A percentile compares a stretch with the other conserved stretches of the same genome.
These are phyloP conservation scores for Plectosphaerella plurivora DNA, from an alignment of 2,329 filamentous ascomycete species.

Conservation along the genomic window DNA sequence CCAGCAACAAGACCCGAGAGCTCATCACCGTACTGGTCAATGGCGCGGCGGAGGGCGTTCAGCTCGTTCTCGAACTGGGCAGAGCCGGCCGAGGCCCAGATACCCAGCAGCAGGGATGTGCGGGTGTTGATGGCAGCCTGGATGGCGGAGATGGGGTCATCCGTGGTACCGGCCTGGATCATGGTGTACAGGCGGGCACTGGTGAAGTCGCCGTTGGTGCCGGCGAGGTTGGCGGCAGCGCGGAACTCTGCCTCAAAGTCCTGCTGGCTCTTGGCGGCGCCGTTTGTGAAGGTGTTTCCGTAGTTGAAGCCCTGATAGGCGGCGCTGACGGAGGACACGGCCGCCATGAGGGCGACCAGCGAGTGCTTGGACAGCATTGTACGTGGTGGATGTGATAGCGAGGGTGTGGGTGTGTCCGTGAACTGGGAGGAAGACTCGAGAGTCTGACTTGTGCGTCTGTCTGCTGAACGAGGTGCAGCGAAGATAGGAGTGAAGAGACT, in stretches of 20 bases:
- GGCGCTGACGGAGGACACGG: conserved; percentile 28
- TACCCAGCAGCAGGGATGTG: conserved; percentile 73
- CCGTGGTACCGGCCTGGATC: conserved; percentile 64
- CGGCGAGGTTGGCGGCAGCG: conserved; percentile 57
- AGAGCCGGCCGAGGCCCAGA: conserved; percentile 73
- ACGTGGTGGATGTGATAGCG: not conserved
- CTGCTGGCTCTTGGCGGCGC: conserved; percentile 52
- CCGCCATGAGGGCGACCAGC: conserved; percentile 23
- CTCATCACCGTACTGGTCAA: conserved; percentile 60
- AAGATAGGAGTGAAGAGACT: not conserved
- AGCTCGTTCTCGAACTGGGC: conserved; percentile 68
- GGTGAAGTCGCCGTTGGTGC: conserved; percentile 59
- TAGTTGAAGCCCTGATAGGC: conserved; percentile 69
- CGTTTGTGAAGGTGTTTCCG: conserved; percentile 56
- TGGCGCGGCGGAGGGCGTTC: conserved; percentile 64
- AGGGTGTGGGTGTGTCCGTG: too few relatives aligned
- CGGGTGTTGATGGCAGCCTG: conserved; percentile 78
- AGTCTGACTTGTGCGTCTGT: too few relatives aligned
- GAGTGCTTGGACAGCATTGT: not conserved
- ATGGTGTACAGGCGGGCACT: conserved; percentile 73
- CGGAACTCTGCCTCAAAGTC: conserved; percentile 71
- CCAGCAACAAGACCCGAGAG: conserved; percentile 68
- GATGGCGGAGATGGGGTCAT: conserved; percentile 66
- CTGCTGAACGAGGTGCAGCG: not conserved
- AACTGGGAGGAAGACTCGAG: too few relatives aligned